phyloP scores from a whole-genome alignment of 176 grass and related monocot genomes.

The Phyllostachys edulis region DNA sequence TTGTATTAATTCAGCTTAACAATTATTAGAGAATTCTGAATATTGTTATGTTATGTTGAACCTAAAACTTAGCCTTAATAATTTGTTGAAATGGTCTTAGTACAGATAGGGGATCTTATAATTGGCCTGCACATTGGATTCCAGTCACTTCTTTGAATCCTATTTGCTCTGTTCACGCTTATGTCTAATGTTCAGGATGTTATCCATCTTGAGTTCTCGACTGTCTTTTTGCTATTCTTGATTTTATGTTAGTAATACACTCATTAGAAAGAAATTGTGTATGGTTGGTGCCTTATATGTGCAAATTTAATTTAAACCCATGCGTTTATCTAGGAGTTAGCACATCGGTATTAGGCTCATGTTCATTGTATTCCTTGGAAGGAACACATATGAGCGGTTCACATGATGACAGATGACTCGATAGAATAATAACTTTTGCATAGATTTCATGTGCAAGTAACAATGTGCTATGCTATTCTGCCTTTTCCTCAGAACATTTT shows the following conservation, averaged over 20 bases:
- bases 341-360: neutral
- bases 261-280: neutral
- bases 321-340: neutral
- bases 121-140: neutral
- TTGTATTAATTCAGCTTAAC: neutral
- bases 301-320: neutral
- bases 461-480: neutral
- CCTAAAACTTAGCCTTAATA: neutral
- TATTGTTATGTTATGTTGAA: neutral
- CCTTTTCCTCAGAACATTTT: neutral
- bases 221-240: neutral
- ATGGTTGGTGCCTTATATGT: neutral
- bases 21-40: neutral
- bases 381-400: neutral
- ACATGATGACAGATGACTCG: neutral
- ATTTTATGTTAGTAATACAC: neutral
- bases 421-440: conserved; percentile 5
- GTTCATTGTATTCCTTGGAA: conserved; percentile 13
- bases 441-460: conserved; percentile 22
- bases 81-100: neutral
- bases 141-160: neutral
- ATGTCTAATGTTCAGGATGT: neutral
- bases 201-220: neutral
- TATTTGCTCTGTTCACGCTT: neutral
- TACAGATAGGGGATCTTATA: neutral